A percentile compares a stretch with the other conserved stretches of the same genome.
phyloP scores from a whole-genome alignment of 2,329 filamentous ascomycete genomes.

The Davidsoniella eucalypti region DNA sequence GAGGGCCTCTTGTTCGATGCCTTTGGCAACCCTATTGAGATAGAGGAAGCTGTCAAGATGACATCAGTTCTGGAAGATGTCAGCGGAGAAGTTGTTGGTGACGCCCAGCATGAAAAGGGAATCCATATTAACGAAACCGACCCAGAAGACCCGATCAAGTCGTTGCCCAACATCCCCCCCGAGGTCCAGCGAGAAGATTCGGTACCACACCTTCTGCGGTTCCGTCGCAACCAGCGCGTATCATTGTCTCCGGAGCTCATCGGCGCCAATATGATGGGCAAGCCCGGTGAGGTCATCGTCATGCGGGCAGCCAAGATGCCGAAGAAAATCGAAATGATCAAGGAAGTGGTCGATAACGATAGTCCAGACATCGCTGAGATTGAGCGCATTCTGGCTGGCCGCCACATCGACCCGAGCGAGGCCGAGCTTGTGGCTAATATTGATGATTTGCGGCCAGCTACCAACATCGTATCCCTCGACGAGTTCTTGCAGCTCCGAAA shows the following conservation, averaged over 20 bases:
- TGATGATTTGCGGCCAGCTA: slow-evolving; percentile 29
- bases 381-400: slow-evolving; percentile 19
- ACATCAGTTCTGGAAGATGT: too few relatives aligned
- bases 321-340: neutral
- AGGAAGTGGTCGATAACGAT: slow-evolving; percentile 10
- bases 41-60: neutral
- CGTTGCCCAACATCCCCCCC: neutral
- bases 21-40: neutral
- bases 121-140: neutral
- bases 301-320: slow-evolving; percentile 22
- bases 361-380: slow-evolving; percentile 18
- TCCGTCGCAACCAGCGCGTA: slow-evolving; percentile 8
- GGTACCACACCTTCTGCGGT: neutral
- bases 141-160: slow-evolving; percentile 2
- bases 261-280: slow-evolving; percentile 20
- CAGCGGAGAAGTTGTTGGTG: neutral
- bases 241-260: slow-evolving; percentile 14
- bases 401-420: slow-evolving; percentile 16
- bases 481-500: slow-evolving; percentile 27
- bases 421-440: slow-evolving; percentile 30
- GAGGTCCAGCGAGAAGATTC: slow-evolving; percentile 5
- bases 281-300: slow-evolving; percentile 29
- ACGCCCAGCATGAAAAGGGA: neutral
- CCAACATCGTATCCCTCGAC: slow-evolving; percentile 21
- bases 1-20: slow-evolving; percentile 11